phyloP scores from a whole-genome alignment of 78 protist species.

The Dictyostelium discoideum region DNA sequence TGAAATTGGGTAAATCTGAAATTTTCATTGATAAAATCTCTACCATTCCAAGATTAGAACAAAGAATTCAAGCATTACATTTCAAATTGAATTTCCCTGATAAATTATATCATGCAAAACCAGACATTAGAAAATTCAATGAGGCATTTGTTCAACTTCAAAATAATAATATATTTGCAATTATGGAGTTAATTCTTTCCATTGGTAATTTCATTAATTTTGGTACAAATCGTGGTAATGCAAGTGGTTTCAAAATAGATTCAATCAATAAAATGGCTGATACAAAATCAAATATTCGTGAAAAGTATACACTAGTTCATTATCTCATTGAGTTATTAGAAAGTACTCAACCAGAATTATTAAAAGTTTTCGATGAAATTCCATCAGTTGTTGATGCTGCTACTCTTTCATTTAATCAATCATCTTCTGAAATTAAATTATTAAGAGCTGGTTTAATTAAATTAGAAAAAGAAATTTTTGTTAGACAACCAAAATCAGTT shows the following conservation, averaged over 20 bases:
- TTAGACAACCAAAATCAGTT: not conserved
- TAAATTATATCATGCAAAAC: slow-evolving; percentile 64
- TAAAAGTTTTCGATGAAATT: slow-evolving; percentile 38
- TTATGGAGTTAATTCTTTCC: slow-evolving; percentile 62
- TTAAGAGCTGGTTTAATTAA: slow-evolving; percentile 36
- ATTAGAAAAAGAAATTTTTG: slow-evolving; percentile 36
- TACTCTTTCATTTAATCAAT: slow-evolving; percentile 52
- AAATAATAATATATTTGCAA: slow-evolving; percentile 41
- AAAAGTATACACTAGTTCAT: slow-evolving; percentile 58
- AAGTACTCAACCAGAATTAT: slow-evolving; percentile 37
- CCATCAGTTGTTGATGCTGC: slow-evolving; percentile 64
- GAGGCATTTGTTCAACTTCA: slow-evolving; percentile 45
- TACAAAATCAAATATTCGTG: slow-evolving; percentile 72
- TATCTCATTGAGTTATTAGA: slow-evolving; percentile 52
- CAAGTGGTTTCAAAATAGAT: slow-evolving; percentile 82
- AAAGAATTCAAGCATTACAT: slow-evolving; percentile 72
- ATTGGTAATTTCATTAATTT: slow-evolving; percentile 83
- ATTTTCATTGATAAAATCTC: slow-evolving; percentile 36
- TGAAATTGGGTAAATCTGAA: slow-evolving; percentile 58
- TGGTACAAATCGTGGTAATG: slow-evolving; percentile 80
- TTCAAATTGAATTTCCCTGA: slow-evolving; percentile 75
- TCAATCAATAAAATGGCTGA: slow-evolving; percentile 80
- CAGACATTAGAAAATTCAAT: slow-evolving; percentile 73
- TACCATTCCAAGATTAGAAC: slow-evolving; percentile 18
- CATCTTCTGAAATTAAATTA: slow-evolving; percentile 42